Percentiles rank a stretch among this genome's conserved stretches.
Conservation (phyloP, 805 yeast genomes). For the Sugiyamaella valdiviana region DNA sequence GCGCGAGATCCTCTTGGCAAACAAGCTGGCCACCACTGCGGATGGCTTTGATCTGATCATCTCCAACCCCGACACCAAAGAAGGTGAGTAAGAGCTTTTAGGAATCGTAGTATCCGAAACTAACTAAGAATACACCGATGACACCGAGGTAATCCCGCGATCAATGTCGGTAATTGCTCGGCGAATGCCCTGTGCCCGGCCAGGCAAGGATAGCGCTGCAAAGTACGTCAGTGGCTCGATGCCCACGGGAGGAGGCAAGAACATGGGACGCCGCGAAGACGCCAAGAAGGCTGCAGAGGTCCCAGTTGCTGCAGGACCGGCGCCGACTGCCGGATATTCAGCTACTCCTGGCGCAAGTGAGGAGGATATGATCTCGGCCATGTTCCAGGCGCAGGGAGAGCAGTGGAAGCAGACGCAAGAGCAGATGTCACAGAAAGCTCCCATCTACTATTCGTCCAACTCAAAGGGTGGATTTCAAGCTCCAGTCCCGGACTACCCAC, state of each 20-base stretch:
- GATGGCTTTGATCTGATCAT: slow-evolving; percentile 68
- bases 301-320: slow-evolving; percentile 16
- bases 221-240: slow-evolving; percentile 53
- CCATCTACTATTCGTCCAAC: slow-evolving; percentile 46
- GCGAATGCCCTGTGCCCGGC: slow-evolving; percentile 61
- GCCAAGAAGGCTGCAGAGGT: slow-evolving; percentile 14
- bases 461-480: slow-evolving; percentile 31
- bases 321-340: slow-evolving; percentile 23
- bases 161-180: slow-evolving; percentile 77
- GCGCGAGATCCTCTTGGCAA: slow-evolving; percentile 77
- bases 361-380: slow-evolving; percentile 79
- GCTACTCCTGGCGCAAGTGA: slow-evolving; percentile 46
- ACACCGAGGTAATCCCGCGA: slow-evolving; percentile 84
- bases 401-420: slow-evolving; percentile 96
- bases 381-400: slow-evolving; percentile 89
- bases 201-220: slow-evolving; percentile 44
- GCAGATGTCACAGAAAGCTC: slow-evolving; percentile 77
- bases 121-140: slow-evolving; percentile 65
- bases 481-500: slow-evolving; percentile 54
- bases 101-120: neutral
- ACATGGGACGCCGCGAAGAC: slow-evolving; percentile 33
- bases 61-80: slow-evolving; percentile 63
- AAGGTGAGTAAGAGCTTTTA: slow-evolving; percentile 25
- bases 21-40: slow-evolving; percentile 73
- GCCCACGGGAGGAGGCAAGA: slow-evolving; percentile 29